phyloP scores from a whole-genome alignment of 129 eudicot species.

The Chrysanthemum seticuspe region DNA sequence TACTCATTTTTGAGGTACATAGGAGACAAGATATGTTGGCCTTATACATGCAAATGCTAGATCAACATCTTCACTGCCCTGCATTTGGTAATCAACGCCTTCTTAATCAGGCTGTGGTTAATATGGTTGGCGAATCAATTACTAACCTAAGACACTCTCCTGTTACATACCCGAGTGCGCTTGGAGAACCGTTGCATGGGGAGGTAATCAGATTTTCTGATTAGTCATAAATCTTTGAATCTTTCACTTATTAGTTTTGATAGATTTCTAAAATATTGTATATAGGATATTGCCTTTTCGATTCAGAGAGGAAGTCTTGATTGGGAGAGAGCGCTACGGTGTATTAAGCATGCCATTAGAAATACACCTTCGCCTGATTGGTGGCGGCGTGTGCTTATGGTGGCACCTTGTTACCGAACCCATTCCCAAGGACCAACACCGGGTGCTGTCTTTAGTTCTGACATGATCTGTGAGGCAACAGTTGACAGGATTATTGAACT shows the following conservation, averaged over 20 bases:
- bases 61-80: constrained; percentile 97
- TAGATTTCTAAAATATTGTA: background rate
- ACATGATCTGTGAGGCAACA: constrained; percentile 90
- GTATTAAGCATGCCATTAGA: constrained; percentile 88
- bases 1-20: constrained; percentile 91
- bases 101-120: constrained; percentile 67
- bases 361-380: constrained; percentile 94
- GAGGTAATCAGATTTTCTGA: constrained; percentile 59
- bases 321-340: constrained; percentile 95
- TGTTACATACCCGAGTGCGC: constrained; percentile 95
- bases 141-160: constrained; percentile 86
- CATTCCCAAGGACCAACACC: constrained; percentile 65
- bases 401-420: constrained; percentile 79
- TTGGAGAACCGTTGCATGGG: constrained; percentile 98
- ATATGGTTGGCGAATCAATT: constrained; percentile 60
- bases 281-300: constrained; percentile 83
- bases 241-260: background rate
- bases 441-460: constrained; percentile 96
- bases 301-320: constrained; percentile 87
- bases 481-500: constrained; percentile 90
- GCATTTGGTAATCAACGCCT: constrained; percentile 87
- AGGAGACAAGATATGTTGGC: constrained; percentile 96
- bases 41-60: constrained; percentile 95
- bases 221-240: background rate
- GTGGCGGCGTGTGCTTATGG: constrained; percentile 91